Conservation (phyloP, 805 yeast genomes). For the Pichia heedii region DNA sequence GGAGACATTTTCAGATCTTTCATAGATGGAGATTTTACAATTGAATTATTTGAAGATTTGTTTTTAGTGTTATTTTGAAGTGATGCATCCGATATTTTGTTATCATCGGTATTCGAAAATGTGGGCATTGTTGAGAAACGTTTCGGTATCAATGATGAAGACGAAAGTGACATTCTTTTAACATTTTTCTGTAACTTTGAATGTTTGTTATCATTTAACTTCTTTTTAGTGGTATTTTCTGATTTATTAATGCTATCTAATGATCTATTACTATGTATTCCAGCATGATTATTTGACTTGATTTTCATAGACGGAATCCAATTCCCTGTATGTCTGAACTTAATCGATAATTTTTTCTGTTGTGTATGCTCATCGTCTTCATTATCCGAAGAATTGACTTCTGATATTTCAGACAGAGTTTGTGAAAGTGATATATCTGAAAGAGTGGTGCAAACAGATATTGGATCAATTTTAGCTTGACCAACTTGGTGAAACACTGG, state of each 20-base stretch:
- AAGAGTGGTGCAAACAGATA: neutral
- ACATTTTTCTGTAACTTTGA: neutral
- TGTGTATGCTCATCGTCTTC: neutral
- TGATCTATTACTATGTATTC: too few species aligned
- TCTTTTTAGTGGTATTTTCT: neutral
- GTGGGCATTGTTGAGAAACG: neutral
- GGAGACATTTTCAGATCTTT: neutral
- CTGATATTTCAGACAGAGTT: neutral
- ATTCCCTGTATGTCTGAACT: conserved; percentile 1
- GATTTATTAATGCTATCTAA: too few species aligned
- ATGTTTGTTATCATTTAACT: neutral
- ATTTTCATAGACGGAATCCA: conserved; percentile 6
- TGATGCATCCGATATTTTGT: neutral
- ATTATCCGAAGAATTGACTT: neutral
- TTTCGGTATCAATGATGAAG: conserved; percentile 4
- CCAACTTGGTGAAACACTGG: neutral
- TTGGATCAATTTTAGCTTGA: neutral
- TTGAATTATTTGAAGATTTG: neutral
- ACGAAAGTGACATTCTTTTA: conserved; percentile 1
- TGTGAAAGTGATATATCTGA: neutral
- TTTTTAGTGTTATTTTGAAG: neutral
- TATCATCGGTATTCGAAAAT: neutral
- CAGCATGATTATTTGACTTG: neutral
- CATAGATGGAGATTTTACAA: neutral
- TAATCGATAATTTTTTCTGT: neutral